Evolutionary conservation across 768 basidiomycete genomes (phyloP).

Genomic region (Exsudoporus frostii): DNA sequence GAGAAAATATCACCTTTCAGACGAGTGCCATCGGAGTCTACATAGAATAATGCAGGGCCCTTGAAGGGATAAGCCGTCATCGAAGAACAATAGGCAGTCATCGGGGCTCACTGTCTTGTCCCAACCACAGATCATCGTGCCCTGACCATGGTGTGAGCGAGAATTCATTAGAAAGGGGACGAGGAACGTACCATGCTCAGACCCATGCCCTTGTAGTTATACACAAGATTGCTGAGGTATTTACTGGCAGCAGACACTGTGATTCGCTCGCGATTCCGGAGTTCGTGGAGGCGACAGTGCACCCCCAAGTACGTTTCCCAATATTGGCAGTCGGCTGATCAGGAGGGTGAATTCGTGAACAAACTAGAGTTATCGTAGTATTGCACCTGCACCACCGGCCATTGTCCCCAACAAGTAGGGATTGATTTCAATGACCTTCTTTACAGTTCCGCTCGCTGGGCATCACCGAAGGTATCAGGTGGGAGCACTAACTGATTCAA

Average conservation of each 20-base stretch:
- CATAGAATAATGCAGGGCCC: constrained; percentile 95
- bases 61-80: constrained; percentile 30
- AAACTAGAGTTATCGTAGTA: neutral
- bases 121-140: constrained; percentile 99
- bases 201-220: constrained; percentile 98
- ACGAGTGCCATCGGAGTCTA: constrained; percentile 95
- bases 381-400: constrained; percentile 95
- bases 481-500: neutral
- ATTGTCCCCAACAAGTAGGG: constrained; percentile 98
- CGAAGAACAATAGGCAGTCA: neutral
- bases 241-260: constrained; percentile 99
- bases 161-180: neutral
- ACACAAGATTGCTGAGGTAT: constrained; percentile 95
- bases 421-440: constrained; percentile 99
- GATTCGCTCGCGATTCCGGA: constrained; percentile 94
- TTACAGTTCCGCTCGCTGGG: constrained; percentile 92
- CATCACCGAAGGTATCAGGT: neutral
- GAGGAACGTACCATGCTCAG: constrained; percentile 82
- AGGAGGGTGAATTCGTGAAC: constrained; percentile 1
- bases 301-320: constrained; percentile 99
- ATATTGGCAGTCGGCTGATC: constrained; percentile 87
- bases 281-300: constrained; percentile 94
- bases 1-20: constrained; percentile 98
- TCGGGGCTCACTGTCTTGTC: constrained; percentile 81
- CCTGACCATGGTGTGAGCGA: constrained; percentile 43